Evolutionary conservation across 1,284 basidiomycete species (phyloP), one percentile per base, ranked within the genome.

Genomic region (Pterula multifida): DNA sequence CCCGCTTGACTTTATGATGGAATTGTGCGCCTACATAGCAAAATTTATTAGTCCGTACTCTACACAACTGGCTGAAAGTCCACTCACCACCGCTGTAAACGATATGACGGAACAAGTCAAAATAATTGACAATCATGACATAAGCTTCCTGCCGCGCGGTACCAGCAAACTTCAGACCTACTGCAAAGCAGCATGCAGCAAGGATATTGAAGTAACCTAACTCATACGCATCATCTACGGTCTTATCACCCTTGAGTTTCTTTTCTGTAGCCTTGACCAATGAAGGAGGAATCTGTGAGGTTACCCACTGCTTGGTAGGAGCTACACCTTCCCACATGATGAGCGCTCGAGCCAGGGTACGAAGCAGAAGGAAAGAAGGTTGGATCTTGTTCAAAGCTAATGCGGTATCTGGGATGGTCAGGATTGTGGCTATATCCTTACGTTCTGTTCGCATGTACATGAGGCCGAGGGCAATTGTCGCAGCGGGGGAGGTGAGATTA

Each of bases 151-250:
- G 85, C 24, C 85, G 74, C 0, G 91, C 91, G 0, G 90, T 93
- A 4, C 96, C 94, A 1, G 96, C 95, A 60, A 82, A 96, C 63
- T 95, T 97, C 55, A 99, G 69, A 3, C 85, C 92, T 26, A 98
- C 76, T 0, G 83, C 90, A 55, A 98, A 92, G 65, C 91, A 94
- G 36, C 86, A 87, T 1, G 91, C 95, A 1, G 93, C 81, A 24
- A 93, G 66, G 55, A 96, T 86, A 61, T 92, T 88, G 66, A 88
- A 88, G 64, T 92, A 90, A 0, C 90, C 90, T 51, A 94, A 65
- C 60, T 94, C 90, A 51, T 83, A 75, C 9, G 86, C 75, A 53
- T 92, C 86, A 54, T 91, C 87, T 13, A 82, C 68, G 1, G 62
- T 60, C 57, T 76, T 75, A 35, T 73, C 72, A 42, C 67, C 72